These are phyloP conservation scores for Euphorbia peplus DNA, from an alignment of 345 rosid genomes.

Conservation along the genomic window DNA sequence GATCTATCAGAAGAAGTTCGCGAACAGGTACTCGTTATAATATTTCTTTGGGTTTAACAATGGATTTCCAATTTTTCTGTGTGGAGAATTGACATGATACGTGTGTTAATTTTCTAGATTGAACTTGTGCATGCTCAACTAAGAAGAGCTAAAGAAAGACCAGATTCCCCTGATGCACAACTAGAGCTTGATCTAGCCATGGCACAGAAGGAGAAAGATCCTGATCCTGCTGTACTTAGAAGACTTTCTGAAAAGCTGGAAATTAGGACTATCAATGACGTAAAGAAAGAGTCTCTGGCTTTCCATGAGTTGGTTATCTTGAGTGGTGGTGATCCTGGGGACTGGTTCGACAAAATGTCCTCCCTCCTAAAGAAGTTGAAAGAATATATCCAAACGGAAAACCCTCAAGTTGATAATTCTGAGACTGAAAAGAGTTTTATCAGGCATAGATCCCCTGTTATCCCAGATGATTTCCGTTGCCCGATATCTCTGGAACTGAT, in stretches of 20 bases:
- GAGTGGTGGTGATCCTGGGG: conserved; percentile 57
- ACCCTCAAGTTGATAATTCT: conserved; percentile 48
- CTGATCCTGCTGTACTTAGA: conserved; percentile 52
- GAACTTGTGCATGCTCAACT: conserved; percentile 88
- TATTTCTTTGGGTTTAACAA: not conserved
- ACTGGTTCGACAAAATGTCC: conserved; percentile 55
- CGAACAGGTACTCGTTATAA: conserved; percentile 90
- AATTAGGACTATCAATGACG: conserved; percentile 68
- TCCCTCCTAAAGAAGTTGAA: conserved; percentile 70
- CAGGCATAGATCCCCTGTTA: conserved; percentile 87
- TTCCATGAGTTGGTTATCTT: conserved; percentile 69
- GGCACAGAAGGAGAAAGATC: conserved; percentile 54
- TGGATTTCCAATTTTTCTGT: conserved; percentile 2
- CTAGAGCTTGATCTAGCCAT: conserved; percentile 62
- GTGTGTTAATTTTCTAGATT: conserved; percentile 37
- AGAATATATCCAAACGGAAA: conserved; percentile 50
- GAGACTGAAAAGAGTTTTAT: conserved; percentile 40
- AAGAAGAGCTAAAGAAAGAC: conserved; percentile 69
- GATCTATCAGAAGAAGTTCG: conserved; percentile 75
- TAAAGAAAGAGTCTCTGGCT: conserved; percentile 75
- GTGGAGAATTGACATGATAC: not conserved
- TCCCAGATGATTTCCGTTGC: conserved; percentile 96
- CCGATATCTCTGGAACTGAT: conserved; percentile 96
- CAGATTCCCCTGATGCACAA: conserved; percentile 58
- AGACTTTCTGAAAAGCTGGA: conserved; percentile 81